phyloP scores from a whole-genome alignment of 192 early-diverging fungal genomes.

The Tieghemiomyces parasiticus region DNA sequence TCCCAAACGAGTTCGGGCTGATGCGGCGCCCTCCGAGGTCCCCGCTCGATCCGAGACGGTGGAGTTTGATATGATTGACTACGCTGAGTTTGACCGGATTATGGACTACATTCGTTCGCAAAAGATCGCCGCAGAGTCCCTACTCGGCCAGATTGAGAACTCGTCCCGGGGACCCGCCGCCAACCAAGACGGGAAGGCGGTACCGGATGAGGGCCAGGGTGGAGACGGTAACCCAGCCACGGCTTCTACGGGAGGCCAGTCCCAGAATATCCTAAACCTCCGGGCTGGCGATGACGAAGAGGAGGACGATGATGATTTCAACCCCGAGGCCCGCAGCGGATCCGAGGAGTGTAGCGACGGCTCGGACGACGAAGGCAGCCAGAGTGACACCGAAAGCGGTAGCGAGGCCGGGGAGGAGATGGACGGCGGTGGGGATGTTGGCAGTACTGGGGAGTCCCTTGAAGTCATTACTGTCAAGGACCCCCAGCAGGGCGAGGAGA shows the following conservation, averaged over 20 bases:
- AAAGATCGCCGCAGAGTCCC: slow-evolving; percentile 18
- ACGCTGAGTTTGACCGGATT: slow-evolving; percentile 25
- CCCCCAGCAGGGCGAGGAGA: not conserved
- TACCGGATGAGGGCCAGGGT: not conserved
- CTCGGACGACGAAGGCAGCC: not conserved
- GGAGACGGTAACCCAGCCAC: slow-evolving; percentile 12
- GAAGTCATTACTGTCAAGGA: not conserved
- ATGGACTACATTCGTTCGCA: slow-evolving; percentile 18
- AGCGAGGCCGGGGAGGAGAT: slow-evolving; percentile 7
- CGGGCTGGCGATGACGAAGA: slow-evolving; percentile 13
- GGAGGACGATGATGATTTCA: slow-evolving; percentile 12
- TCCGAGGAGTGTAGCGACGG: not conserved
- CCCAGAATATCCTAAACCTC: not conserved
- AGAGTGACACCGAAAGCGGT: not conserved
- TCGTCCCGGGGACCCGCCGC: not conserved
- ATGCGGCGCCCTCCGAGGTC: not conserved
- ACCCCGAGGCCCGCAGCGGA: slow-evolving; percentile 12
- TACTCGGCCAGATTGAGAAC: slow-evolving; percentile 14
- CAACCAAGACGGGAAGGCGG: not conserved
- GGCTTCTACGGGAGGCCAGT: slow-evolving; percentile 17
- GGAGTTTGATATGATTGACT: slow-evolving; percentile 26
- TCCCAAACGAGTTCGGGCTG: slow-evolving; percentile 7
- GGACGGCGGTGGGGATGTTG: not conserved
- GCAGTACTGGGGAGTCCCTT: not conserved
- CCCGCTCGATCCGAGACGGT: slow-evolving; percentile 5